Percentiles rank a stretch among this genome's conserved stretches.
Conservation (phyloP, 208 protist genomes). For the Leishmania turanica region DNA sequence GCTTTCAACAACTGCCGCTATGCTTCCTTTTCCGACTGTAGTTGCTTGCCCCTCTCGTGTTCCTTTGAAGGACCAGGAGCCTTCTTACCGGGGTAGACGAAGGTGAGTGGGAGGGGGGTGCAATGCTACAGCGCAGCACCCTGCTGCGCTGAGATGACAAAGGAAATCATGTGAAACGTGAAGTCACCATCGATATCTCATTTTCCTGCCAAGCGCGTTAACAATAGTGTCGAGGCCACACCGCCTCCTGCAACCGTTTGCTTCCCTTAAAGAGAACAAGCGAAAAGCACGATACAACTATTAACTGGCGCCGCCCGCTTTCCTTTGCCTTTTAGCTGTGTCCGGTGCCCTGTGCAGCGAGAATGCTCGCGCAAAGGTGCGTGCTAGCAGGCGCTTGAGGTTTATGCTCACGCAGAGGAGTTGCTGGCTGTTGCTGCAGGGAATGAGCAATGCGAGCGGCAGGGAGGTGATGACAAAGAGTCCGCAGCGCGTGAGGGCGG, state of each 20-base stretch:
- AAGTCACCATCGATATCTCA: slow-evolving; percentile 6
- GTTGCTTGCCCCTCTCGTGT: slow-evolving; percentile 12
- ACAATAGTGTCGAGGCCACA: not conserved
- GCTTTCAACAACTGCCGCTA: slow-evolving; percentile 1
- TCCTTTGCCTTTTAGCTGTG: not conserved
- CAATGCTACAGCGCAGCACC: not conserved
- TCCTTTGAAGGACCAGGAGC: not conserved
- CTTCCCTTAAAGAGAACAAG: not conserved
- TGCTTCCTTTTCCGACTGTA: not conserved
- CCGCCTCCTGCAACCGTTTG: not conserved
- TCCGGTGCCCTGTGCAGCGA: not conserved
- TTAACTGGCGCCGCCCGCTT: not conserved
- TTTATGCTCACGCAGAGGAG: not conserved
- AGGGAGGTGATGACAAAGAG: not conserved
- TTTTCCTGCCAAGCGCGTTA: not conserved
- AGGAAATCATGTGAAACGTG: not conserved
- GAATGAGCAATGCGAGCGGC: not conserved
- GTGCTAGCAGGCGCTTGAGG: not conserved
- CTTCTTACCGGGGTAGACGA: not conserved
- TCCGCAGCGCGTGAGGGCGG: not conserved
- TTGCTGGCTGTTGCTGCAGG: not conserved
- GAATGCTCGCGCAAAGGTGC: not conserved
- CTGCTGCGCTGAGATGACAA: not conserved
- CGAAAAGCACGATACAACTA: not conserved
- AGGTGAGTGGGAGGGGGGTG: not conserved